These are phyloP conservation scores for Achaetomiella virescens DNA, from an alignment of 495 filamentous ascomycete genomes.

Conservation along the genomic window DNA sequence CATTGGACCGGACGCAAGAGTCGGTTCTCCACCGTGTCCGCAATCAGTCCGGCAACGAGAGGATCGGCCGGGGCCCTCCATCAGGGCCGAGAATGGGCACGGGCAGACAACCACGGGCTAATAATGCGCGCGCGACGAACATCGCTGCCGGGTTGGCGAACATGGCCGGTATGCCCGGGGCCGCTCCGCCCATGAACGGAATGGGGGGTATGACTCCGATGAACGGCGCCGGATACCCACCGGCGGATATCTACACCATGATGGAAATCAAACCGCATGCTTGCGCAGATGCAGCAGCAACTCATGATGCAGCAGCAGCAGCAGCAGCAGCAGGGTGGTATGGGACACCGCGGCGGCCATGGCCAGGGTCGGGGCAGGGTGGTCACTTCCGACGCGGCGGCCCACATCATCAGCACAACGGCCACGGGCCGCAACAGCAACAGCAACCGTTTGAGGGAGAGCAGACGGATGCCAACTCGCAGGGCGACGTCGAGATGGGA, in stretches of 20 bases:
- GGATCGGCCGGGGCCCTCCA: slow-evolving; percentile 67
- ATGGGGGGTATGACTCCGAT: slow-evolving; percentile 30
- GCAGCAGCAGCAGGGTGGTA: slow-evolving; percentile 39
- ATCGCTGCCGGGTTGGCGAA: slow-evolving; percentile 39
- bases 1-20: slow-evolving; percentile 73
- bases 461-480: slow-evolving; percentile 24
- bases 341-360: slow-evolving; percentile 24
- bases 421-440: slow-evolving; percentile 24
- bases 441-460: slow-evolving; percentile 18
- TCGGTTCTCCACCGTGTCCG: slow-evolving; percentile 75
- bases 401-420: slow-evolving; percentile 29
- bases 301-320: slow-evolving; percentile 56
- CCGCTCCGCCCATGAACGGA: slow-evolving; percentile 25
- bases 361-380: slow-evolving; percentile 45
- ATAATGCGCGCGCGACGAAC: slow-evolving; percentile 37
- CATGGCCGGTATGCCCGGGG: slow-evolving; percentile 33
- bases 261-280: slow-evolving; percentile 87
- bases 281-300: slow-evolving; percentile 57
- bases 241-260: slow-evolving; percentile 75
- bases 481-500: slow-evolving; percentile 47
- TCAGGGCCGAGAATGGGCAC: slow-evolving; percentile 60
- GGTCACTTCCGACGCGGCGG: slow-evolving; percentile 32
- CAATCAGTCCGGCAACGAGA: slow-evolving; percentile 61
- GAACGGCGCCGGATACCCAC: slow-evolving; percentile 36
- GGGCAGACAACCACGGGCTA: slow-evolving; percentile 47